A percentile compares a stretch with the other conserved stretches of the same genome.
phyloP scores from a whole-genome alignment of 2,329 filamentous ascomycete species.

The Xylaria sp. region DNA sequence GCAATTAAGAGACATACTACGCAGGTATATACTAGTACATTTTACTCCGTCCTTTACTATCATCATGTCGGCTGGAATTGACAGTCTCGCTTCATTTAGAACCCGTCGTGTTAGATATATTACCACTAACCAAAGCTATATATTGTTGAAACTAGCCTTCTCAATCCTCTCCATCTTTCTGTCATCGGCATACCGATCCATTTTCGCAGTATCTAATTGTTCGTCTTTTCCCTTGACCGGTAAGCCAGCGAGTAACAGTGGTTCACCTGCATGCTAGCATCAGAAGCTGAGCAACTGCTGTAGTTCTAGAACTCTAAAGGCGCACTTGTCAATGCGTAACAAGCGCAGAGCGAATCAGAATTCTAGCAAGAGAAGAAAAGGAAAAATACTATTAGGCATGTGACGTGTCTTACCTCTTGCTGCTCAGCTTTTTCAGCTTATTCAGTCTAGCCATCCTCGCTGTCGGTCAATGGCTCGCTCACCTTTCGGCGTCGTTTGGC shows the following conservation, averaged over 20 bases:
- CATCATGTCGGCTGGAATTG: background rate
- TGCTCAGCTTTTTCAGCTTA: slow-evolving; percentile 16
- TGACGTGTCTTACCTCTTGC: slow-evolving; percentile 1
- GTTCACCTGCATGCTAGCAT: too few relatives aligned
- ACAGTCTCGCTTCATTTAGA: background rate
- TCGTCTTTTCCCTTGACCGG: background rate
- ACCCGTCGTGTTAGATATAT: slow-evolving; percentile 1
- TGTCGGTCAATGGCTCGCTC: background rate
- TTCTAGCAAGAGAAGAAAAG: too few relatives aligned
- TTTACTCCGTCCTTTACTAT: background rate
- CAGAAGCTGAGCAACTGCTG: too few relatives aligned
- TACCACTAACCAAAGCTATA: background rate
- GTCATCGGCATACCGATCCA: too few relatives aligned
- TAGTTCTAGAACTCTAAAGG: too few relatives aligned
- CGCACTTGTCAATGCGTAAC: background rate
- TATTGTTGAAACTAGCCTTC: background rate
- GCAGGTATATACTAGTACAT: slow-evolving; percentile 28
- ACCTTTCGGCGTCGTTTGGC: background rate
- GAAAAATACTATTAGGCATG: background rate
- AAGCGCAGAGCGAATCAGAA: background rate
- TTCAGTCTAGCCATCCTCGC: background rate
- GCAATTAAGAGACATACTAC: slow-evolving; percentile 32
- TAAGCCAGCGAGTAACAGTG: background rate
- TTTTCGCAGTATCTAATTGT: background rate
- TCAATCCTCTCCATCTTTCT: background rate